A percentile compares a stretch with the other conserved stretches of the same genome.
These are phyloP conservation scores for Perkinsus olseni DNA, from an alignment of 169 alveolate genomes.

Conservation along the genomic window DNA sequence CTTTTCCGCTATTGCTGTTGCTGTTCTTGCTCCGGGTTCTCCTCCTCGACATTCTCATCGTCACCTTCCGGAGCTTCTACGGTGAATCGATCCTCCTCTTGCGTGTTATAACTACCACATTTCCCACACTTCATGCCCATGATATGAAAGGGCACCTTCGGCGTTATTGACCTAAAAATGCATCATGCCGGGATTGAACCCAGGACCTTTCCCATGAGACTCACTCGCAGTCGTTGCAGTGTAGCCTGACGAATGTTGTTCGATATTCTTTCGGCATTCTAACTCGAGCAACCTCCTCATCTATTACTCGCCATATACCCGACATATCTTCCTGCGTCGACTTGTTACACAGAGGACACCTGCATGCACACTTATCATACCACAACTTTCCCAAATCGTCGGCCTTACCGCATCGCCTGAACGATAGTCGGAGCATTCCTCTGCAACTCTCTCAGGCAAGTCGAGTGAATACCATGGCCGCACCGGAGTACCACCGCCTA, in stretches of 20 bases:
- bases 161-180: neutral
- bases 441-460: neutral
- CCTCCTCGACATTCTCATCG: no score
- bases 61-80: neutral
- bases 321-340: constrained; percentile 18
- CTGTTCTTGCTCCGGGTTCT: no score
- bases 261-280: constrained; percentile 20
- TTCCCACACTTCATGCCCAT: constrained; percentile 25
- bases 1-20: no score
- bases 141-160: constrained; percentile 19
- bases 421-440: neutral
- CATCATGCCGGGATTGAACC: neutral
- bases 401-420: neutral
- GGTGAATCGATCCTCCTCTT: constrained; percentile 11
- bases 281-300: constrained; percentile 29
- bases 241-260: constrained; percentile 17
- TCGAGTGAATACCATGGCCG: neutral
- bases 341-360: neutral
- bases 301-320: constrained; percentile 27
- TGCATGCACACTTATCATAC: neutral
- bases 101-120: constrained; percentile 32
- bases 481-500: neutral
- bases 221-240: constrained; percentile 26
- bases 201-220: neutral
- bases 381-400: neutral